Conservation (phyloP, 225 moss, liverwort and hornwort species). For the Anthoceros angustus region DNA sequence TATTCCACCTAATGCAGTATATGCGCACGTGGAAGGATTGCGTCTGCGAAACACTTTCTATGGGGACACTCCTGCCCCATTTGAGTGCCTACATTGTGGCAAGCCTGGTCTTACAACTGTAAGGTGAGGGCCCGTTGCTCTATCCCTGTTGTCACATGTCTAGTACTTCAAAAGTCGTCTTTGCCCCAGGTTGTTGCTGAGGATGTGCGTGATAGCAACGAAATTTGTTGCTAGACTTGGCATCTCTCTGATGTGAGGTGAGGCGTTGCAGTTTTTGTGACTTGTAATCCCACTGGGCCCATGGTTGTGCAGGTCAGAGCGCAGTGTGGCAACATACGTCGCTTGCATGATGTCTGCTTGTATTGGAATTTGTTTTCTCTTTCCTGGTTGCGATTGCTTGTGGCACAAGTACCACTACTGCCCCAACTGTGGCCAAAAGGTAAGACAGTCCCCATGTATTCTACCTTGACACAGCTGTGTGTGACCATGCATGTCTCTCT, state of each 20-base stretch:
- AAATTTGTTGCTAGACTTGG: no score
- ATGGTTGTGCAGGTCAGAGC: not conserved
- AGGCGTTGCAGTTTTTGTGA: no score
- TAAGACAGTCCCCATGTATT: not conserved
- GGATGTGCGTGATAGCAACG: no score
- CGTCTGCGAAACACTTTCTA: not conserved
- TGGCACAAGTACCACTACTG: slow-evolving; percentile 3
- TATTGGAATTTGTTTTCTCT: not conserved
- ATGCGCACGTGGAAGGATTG: not conserved
- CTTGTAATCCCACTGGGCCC: no score
- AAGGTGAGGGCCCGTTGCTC: not conserved
- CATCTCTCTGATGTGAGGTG: no score
- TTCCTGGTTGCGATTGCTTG: not conserved
- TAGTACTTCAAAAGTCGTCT: no score
- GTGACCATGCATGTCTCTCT: not conserved
- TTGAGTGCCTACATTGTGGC: not conserved
- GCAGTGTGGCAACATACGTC: not conserved
- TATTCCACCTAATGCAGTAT: not conserved
- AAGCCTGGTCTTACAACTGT: not conserved
- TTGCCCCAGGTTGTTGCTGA: no score
- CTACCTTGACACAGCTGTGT: not conserved
- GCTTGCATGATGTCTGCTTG: not conserved
- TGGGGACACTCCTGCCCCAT: not conserved
- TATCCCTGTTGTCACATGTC: no score
- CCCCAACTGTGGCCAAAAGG: slow-evolving; percentile 3